Base-by-base conservation (phyloP, 192 early-diverging fungal genomes). In the Backusella tarrabulga region DNA sequence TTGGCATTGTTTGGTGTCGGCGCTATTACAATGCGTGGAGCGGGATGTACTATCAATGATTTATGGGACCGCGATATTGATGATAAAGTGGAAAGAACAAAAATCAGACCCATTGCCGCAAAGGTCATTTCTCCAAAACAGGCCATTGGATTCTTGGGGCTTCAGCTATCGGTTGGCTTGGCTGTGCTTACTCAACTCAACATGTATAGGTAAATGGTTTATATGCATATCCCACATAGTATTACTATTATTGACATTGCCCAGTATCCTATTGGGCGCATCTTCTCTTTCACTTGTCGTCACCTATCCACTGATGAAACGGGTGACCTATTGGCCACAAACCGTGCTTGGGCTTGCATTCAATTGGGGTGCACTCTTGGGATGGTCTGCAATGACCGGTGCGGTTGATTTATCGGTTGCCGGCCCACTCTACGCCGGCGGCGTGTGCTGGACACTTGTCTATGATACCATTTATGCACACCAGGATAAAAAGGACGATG, bases 401-500 rank as follows among this genome's bases (percentile, higher is more conserved):
- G 78, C 81, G 0, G 82, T 87, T 40, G 85, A 97, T 67, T 91
- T 91, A 89, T 23, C 83, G 0, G 94, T 95, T 8, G 87, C 88
- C 17, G 84, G 94, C 4, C 97, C 97, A 6, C 84, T 98, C 0
- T 98, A 98, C 77, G 85, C 85, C 11, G 91, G 93, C 0, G 96
- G 95, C 1, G 86, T 97, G 6, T 90, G 90, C 36, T 99, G 97
- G 97, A 99, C 97, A 6, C 85, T 99, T 7, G 90, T 96, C 6
- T 99, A 98, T 83, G 97, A 99, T 82, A 98, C 97, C 6, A 96
- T 99, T 73, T 99, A 99, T 73, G 97, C 97, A 19, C 93, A 98
- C 67, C 97, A 98, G 83, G 97, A 99, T 84, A 99, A 97, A 82
- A 88, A 86, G 15, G 96, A 98, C 81, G 97, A 99, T 81, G 60